Evolutionary conservation across 228 moss, liverwort and hornwort species (phyloP).

Genomic region (Sphagnum fallax): DNA sequence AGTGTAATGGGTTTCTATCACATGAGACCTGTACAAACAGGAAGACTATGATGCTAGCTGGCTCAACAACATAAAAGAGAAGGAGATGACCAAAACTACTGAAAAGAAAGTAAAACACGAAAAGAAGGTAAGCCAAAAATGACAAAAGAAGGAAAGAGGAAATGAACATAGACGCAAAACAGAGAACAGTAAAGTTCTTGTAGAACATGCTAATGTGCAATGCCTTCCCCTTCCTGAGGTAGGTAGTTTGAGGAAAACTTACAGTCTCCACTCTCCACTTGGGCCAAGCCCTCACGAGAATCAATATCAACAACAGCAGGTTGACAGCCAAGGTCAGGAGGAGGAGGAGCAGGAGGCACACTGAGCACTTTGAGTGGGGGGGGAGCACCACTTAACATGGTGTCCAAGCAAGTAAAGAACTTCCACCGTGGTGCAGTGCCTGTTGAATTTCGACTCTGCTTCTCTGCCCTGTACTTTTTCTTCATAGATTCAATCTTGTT

Average conservation of each 20-base stretch:
- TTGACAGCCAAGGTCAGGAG: neutral
- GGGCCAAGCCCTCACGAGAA: neutral
- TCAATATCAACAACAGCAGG: conserved; percentile 4
- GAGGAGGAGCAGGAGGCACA: neutral
- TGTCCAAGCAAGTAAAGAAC: conserved; percentile 1
- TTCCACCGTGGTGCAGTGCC: conserved; percentile 3
- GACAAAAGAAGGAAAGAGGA: too few species aligned
- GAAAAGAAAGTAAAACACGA: too few species aligned
- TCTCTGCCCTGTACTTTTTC: conserved; percentile 27
- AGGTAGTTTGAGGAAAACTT: neutral
- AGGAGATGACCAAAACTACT: neutral
- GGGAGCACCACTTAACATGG: neutral
- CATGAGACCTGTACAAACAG: neutral
- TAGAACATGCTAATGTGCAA: too few species aligned
- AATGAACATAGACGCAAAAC: too few species aligned
- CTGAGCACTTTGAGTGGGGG: neutral
- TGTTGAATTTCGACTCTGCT: conserved; percentile 17
- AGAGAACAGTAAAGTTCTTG: too few species aligned
- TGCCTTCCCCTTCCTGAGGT: too few species aligned
- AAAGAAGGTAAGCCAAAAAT: too few species aligned
- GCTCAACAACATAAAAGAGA: neutral
- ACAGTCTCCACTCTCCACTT: conserved; percentile 6
- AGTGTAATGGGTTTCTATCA: too few species aligned
- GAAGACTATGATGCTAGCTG: neutral
- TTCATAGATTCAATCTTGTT: conserved; percentile 31